These are phyloP conservation scores for Magnolia changhungtana DNA, from an alignment of 164 flowering plant genomes.

Conservation along the genomic window DNA sequence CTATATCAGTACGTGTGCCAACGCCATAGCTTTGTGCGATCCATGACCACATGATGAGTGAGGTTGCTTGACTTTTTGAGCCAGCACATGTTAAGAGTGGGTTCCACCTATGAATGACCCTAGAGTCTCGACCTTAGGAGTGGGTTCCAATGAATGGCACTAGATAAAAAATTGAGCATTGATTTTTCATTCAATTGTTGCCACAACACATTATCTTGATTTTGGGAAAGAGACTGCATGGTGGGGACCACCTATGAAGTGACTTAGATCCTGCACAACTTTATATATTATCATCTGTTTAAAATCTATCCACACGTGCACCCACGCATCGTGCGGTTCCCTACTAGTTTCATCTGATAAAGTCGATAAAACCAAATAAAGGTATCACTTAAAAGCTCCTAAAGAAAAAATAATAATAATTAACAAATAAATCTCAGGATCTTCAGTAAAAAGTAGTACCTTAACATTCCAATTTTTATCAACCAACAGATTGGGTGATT, in stretches of 20 bases:
- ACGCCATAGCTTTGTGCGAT: too few relatives aligned
- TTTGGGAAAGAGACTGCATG: neutral
- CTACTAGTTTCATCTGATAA: neutral
- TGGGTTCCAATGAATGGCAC: neutral
- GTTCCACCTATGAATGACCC: neutral
- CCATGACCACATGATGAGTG: too few relatives aligned
- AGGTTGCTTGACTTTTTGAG: too few relatives aligned
- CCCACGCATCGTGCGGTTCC: neutral
- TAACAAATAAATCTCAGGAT: neutral
- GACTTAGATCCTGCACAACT: neutral
- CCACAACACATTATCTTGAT: neutral
- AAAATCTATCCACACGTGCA: neutral
- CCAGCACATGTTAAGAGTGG: neutral
- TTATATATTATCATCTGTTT: neutral
- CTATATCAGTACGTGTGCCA: too few relatives aligned
- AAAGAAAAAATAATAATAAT: neutral
- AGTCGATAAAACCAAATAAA: neutral
- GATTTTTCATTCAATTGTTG: neutral
- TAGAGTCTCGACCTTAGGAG: neutral
- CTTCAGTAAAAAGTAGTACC: conserved; percentile 33
- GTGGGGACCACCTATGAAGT: neutral
- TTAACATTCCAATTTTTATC: conserved; percentile 97
- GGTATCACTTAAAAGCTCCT: too few relatives aligned
- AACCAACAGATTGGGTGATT: conserved; percentile 91
- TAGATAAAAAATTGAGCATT: neutral